A percentile compares a stretch with the other conserved stretches of the same genome.
Evolutionary conservation across 2,329 filamentous ascomycete species (phyloP).

Genomic region (Hyphodiscus sp.): DNA sequence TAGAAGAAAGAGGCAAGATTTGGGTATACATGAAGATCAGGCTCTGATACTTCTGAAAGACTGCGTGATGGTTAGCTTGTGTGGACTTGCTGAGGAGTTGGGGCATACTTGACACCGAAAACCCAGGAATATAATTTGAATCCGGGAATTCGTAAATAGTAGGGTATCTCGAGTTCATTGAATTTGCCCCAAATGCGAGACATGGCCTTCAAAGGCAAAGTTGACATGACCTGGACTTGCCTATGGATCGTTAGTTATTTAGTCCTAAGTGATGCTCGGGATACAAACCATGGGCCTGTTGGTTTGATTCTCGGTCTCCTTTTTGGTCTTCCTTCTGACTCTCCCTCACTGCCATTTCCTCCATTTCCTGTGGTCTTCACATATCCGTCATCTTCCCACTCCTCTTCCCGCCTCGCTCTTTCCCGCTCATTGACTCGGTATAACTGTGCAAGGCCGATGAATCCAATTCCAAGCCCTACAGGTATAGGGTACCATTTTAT

Average conservation of each 20-base stretch:
- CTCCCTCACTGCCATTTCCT: constrained; percentile 32
- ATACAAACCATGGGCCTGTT: constrained; percentile 55
- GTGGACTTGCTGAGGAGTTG: background rate
- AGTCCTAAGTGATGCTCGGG: background rate
- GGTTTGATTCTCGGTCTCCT: constrained; percentile 54
- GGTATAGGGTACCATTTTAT: constrained; percentile 70
- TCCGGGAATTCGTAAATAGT: constrained; percentile 63
- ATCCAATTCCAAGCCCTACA: constrained; percentile 59
- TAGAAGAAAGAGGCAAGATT: constrained; percentile 98
- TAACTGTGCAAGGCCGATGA: constrained; percentile 59
- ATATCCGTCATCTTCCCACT: constrained; percentile 32
- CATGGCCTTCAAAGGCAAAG: constrained; percentile 64
- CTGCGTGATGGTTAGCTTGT: constrained; percentile 34
- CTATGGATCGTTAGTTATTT: constrained; percentile 27
- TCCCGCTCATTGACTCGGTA: constrained; percentile 51
- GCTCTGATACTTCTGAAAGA: constrained; percentile 79
- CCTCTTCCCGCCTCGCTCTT: constrained; percentile 34
- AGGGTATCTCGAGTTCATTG: constrained; percentile 66
- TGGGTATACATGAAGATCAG: constrained; percentile 81
- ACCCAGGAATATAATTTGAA: constrained; percentile 70
- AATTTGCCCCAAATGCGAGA: constrained; percentile 67
- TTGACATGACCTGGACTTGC: constrained; percentile 71
- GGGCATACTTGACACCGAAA: constrained; percentile 61
- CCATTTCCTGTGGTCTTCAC: constrained; percentile 22
- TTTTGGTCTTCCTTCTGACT: constrained; percentile 36